Percentiles rank a stretch among this genome's conserved stretches.
Evolutionary conservation across 768 basidiomycete genomes (phyloP).

Genomic region (Sporobolomyces roseus): DNA sequence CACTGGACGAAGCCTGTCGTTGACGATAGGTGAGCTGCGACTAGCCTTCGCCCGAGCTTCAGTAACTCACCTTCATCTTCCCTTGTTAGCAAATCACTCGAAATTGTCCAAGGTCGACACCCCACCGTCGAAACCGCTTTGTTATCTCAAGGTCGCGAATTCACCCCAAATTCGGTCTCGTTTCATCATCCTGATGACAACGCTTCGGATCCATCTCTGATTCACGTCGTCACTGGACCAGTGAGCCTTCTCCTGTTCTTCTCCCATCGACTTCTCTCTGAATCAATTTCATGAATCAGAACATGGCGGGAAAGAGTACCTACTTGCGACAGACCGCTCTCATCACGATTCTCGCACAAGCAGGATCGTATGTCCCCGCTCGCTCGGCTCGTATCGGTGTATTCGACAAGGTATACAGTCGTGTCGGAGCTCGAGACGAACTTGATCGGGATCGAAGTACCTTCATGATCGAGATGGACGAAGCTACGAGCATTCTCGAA

Average conservation of each 20-base stretch:
- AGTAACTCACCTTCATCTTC: background rate
- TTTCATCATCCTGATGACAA: conserved; percentile 54
- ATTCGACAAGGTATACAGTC: conserved; percentile 86
- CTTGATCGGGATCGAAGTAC: conserved; percentile 88
- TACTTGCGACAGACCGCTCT: conserved; percentile 85
- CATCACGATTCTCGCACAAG: conserved; percentile 82
- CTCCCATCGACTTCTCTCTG: background rate
- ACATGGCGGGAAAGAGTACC: conserved; percentile 70
- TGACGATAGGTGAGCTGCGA: conserved; percentile 62
- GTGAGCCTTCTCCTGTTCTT: conserved; percentile 50
- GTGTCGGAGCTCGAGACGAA: conserved; percentile 92
- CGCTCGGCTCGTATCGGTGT: conserved; percentile 73
- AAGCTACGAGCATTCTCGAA: conserved; percentile 83
- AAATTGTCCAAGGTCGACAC: conserved; percentile 77
- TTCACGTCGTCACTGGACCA: conserved; percentile 87
- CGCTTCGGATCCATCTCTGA: conserved; percentile 48
- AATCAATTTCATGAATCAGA: background rate
- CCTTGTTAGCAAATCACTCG: conserved; percentile 56
- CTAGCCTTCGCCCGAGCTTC: background rate
- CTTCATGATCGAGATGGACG: conserved; percentile 98
- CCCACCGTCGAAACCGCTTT: conserved; percentile 89
- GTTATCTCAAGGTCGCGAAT: conserved; percentile 65
- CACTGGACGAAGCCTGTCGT: conserved; percentile 69
- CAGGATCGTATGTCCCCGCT: conserved; percentile 90
- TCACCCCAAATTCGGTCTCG: conserved; percentile 75